Conservation (phyloP, 2,329 filamentous ascomycete species). For the Exutisphaerella laricina region DNA sequence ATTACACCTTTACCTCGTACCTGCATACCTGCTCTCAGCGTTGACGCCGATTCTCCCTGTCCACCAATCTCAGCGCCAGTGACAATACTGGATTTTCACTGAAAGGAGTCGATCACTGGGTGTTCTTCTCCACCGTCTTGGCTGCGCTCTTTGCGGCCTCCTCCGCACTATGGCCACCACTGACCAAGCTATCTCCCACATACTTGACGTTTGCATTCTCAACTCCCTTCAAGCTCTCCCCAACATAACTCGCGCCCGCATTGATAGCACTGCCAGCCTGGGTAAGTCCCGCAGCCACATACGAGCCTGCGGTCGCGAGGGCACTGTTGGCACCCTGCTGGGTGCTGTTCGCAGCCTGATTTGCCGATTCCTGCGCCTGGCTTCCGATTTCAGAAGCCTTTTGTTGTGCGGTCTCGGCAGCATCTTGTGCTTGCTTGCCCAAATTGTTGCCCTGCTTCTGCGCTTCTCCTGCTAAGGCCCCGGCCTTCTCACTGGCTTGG, state of each 20-base stretch:
- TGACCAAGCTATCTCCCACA: slow-evolving; percentile 2
- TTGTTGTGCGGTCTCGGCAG: neutral
- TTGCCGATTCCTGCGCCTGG: neutral
- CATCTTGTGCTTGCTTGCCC: neutral
- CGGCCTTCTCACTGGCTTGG: neutral
- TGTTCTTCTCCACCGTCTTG: slow-evolving; percentile 1
- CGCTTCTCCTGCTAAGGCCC: neutral
- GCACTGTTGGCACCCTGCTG: neutral
- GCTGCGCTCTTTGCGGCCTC: neutral
- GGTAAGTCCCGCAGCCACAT: slow-evolving; percentile 1
- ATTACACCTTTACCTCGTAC: no score
- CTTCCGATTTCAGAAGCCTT: neutral
- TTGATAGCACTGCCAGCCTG: slow-evolving; percentile 1
- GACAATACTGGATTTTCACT: no score
- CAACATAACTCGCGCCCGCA: slow-evolving; percentile 2
- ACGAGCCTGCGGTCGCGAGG: neutral
- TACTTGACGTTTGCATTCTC: slow-evolving; percentile 1
- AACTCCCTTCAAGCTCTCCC: neutral
- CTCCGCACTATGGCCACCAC: neutral
- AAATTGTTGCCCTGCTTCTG: slow-evolving; percentile 1
- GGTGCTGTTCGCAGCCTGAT: neutral
- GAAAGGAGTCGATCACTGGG: no score
- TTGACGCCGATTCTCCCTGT: no score
- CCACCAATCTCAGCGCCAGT: no score
- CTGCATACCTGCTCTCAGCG: no score